Conservation (phyloP, 2,329 filamentous ascomycete species). For the Aspergillus brunneoviolaceus region DNA sequence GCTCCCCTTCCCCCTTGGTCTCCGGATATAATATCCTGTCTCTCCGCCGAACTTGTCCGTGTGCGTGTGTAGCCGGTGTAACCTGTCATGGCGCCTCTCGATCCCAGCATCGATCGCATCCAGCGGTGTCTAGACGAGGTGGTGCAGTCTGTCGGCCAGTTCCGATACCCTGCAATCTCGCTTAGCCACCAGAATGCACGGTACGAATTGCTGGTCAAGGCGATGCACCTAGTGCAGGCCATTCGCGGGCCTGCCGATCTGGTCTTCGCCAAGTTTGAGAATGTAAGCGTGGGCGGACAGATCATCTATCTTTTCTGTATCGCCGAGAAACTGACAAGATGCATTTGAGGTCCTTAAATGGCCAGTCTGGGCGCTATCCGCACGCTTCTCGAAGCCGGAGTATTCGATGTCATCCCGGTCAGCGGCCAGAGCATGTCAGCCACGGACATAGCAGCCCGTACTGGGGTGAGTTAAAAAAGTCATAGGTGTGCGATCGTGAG, state of each 20-base stretch:
- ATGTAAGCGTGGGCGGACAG: conserved; percentile 1
- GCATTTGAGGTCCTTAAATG: neutral
- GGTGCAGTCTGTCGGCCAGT: neutral
- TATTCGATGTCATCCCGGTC: conserved; percentile 23
- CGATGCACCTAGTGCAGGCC: conserved; percentile 14
- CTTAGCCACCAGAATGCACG: conserved; percentile 1
- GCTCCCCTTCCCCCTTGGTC: neutral
- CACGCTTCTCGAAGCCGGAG: conserved; percentile 21
- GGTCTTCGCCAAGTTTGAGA: conserved; percentile 21
- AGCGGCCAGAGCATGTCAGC: conserved; percentile 17
- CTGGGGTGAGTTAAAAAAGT: conserved; percentile 11
- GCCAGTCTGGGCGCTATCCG: conserved; percentile 19
- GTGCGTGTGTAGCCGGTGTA: neutral
- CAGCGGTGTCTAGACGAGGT: conserved; percentile 11
- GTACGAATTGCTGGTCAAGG: conserved; percentile 9
- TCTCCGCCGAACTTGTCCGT: neutral
- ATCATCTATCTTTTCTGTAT: too few relatives aligned
- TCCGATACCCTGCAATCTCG: neutral
- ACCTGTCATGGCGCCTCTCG: neutral
- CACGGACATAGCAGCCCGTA: conserved; percentile 10
- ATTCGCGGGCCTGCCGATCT: conserved; percentile 23
- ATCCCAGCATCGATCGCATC: conserved; percentile 1
- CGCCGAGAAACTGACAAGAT: neutral
- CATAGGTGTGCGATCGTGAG: conserved; percentile 4
- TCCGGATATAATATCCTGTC: neutral